Percentiles rank a stretch among this genome's conserved stretches.
Evolutionary conservation across 2,329 filamentous ascomycete genomes (phyloP).

Genomic region (Fusarium sambucinum): DNA sequence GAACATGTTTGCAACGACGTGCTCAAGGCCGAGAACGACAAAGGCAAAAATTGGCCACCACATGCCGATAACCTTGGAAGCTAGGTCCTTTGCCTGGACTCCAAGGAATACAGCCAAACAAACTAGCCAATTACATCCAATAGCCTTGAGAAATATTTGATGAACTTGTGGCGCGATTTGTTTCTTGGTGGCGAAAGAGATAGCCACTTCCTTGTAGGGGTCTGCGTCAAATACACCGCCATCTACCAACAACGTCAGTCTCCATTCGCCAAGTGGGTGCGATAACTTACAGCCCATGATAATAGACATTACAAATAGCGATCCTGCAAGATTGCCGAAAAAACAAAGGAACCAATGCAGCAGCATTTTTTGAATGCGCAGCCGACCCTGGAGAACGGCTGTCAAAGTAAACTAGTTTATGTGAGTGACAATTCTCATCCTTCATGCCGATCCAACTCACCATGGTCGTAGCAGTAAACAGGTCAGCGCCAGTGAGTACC

Average conservation of each 20-base stretch:
- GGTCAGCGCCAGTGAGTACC: conserved; percentile 38
- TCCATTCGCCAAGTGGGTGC: accelerated
- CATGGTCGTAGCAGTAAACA: conserved; percentile 44
- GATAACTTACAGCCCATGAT: conserved; percentile 55
- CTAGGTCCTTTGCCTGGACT: conserved; percentile 62
- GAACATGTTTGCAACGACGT: conserved; percentile 70
- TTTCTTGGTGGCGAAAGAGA: conserved; percentile 62
- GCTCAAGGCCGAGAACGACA: conserved; percentile 65
- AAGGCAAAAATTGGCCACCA: conserved; percentile 70
- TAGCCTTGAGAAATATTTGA: conserved; percentile 65
- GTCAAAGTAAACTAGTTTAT: conserved; percentile 38
- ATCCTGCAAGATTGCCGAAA: conserved; percentile 62
- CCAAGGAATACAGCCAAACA: conserved; percentile 64
- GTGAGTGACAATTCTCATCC: neutral
- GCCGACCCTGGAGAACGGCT: conserved; percentile 38
- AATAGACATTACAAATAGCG: conserved; percentile 61
- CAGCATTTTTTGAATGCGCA: conserved; percentile 43
- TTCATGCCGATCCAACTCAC: neutral
- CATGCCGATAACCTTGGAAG: conserved; percentile 66
- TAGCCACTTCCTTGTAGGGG: conserved; percentile 58
- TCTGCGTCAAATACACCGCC: conserved; percentile 57
- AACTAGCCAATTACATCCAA: conserved; percentile 70
- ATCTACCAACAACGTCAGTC: conserved; percentile 49
- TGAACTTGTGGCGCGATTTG: conserved; percentile 62
- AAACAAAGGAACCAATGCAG: conserved; percentile 60